A percentile compares a stretch with the other conserved stretches of the same genome.
Conservation (phyloP, 2,329 filamentous ascomycete genomes). For the Penicillium italicum region DNA sequence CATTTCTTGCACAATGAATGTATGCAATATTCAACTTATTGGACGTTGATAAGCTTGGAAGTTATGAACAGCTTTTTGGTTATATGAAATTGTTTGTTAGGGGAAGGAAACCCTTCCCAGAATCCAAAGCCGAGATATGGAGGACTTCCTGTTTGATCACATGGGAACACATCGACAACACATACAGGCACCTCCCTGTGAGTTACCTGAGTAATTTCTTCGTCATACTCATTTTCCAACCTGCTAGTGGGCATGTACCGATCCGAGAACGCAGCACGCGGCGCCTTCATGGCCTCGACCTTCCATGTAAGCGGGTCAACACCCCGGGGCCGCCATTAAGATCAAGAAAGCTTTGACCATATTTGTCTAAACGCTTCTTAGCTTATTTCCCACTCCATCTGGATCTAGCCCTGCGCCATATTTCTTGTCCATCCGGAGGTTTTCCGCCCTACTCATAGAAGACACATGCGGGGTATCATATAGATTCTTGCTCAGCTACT, state of each 20-base stretch:
- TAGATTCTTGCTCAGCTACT: conserved; percentile 41
- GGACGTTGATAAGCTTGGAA: background rate
- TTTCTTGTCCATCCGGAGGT: conserved; percentile 39
- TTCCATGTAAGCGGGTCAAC: conserved; percentile 43
- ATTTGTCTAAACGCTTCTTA: conserved; percentile 32
- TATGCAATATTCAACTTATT: conserved; percentile 1
- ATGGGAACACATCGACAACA: no score
- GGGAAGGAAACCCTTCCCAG: background rate
- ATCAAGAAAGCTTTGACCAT: conserved; percentile 45
- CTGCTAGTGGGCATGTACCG: conserved; percentile 13
- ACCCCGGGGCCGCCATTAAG: conserved; percentile 45
- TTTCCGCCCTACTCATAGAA: conserved; percentile 47
- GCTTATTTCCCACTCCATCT: background rate
- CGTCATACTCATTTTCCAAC: background rate
- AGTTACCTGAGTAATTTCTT: background rate
- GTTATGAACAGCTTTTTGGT: background rate
- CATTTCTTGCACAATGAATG: conserved; percentile 7
- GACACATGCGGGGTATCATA: conserved; percentile 46
- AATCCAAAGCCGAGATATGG: background rate
- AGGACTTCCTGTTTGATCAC: background rate
- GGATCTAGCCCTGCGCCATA: conserved; percentile 42
- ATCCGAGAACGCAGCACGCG: conserved; percentile 38
- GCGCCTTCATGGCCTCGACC: conserved; percentile 40
- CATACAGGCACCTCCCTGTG: no score
- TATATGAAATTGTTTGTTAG: background rate